Evolutionary conservation across 164 flowering plant species (phyloP).

Genomic region (Nymphaea colorata): DNA sequence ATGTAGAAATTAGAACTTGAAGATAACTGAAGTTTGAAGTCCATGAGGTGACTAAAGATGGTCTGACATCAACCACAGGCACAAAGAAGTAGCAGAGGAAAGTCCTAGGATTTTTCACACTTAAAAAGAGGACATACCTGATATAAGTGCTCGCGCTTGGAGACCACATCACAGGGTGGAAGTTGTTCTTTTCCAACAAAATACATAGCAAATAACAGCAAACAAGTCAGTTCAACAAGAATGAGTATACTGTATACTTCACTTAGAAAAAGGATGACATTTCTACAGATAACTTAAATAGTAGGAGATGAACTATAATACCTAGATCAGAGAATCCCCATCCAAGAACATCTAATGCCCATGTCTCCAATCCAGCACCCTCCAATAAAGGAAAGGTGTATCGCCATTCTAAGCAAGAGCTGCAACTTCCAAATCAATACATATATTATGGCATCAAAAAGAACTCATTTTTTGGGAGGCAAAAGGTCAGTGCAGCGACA

Average conservation of each 20-base stretch:
- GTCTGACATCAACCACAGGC: too few relatives aligned
- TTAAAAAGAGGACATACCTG: conserved; percentile 36
- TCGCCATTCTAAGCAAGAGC: conserved; percentile 98
- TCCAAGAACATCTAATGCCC: conserved; percentile 93
- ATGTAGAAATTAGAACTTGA: too few relatives aligned
- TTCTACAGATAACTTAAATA: too few relatives aligned
- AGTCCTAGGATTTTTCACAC: too few relatives aligned
- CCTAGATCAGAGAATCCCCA: conserved; percentile 98
- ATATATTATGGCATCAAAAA: not conserved
- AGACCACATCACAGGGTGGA: conserved; percentile 61
- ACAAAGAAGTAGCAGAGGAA: too few relatives aligned
- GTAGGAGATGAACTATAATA: conserved; percentile 7
- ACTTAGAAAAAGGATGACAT: too few relatives aligned
- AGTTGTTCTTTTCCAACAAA: conserved; percentile 33
- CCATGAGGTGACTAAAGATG: too few relatives aligned
- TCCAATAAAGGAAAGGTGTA: conserved; percentile 73
- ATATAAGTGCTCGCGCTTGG: conserved; percentile 84
- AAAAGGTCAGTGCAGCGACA: too few relatives aligned
- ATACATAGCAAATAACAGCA: not conserved
- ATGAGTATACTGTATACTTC: too few relatives aligned
- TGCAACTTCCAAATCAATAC: conserved; percentile 16
- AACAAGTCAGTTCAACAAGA: too few relatives aligned
- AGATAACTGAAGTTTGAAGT: too few relatives aligned
- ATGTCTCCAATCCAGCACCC: conserved; percentile 81
- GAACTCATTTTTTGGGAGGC: not conserved